These are phyloP conservation scores for Sporopachydermia lactativora DNA, from an alignment of 805 yeast species.

Conservation along the genomic window DNA sequence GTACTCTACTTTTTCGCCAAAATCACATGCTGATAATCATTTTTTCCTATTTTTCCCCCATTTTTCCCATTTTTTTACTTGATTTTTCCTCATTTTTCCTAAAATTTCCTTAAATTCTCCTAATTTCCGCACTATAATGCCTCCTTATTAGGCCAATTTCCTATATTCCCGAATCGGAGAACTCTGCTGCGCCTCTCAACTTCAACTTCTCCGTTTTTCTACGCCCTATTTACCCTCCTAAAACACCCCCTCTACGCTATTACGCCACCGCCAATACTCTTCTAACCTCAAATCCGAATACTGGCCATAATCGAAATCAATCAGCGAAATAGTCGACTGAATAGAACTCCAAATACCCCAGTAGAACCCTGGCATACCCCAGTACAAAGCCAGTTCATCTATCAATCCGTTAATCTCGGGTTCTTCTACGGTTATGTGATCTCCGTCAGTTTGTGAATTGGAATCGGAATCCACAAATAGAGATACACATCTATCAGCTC, in stretches of 20 bases:
- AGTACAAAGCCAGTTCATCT: constrained; percentile 42
- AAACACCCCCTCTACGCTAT: constrained; percentile 9
- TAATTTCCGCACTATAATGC: too few relatives aligned
- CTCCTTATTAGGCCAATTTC: too few relatives aligned
- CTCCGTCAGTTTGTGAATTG: constrained; percentile 8
- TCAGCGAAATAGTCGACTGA: constrained; percentile 51
- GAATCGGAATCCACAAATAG: constrained; percentile 6
- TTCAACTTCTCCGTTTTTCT: background rate
- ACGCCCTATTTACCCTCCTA: background rate
- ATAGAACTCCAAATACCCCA: constrained; percentile 82
- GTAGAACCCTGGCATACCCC: constrained; percentile 72
- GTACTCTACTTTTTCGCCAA: too few relatives aligned
- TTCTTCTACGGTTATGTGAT: constrained; percentile 7
- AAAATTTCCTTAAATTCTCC: too few relatives aligned
- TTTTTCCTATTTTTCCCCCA: too few relatives aligned
- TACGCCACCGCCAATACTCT: constrained; percentile 63
- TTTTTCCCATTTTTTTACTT: too few relatives aligned
- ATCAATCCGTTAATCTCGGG: constrained; percentile 30
- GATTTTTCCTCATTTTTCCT: too few relatives aligned
- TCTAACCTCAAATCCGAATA: constrained; percentile 45
- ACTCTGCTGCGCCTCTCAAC: too few relatives aligned
- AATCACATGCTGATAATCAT: too few relatives aligned
- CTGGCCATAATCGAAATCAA: constrained; percentile 55
- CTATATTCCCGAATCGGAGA: too few relatives aligned
- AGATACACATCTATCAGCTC: constrained; percentile 2